These are phyloP conservation scores for Venturia oleaginea DNA, from an alignment of 2,329 filamentous ascomycete genomes.

Conservation along the genomic window DNA sequence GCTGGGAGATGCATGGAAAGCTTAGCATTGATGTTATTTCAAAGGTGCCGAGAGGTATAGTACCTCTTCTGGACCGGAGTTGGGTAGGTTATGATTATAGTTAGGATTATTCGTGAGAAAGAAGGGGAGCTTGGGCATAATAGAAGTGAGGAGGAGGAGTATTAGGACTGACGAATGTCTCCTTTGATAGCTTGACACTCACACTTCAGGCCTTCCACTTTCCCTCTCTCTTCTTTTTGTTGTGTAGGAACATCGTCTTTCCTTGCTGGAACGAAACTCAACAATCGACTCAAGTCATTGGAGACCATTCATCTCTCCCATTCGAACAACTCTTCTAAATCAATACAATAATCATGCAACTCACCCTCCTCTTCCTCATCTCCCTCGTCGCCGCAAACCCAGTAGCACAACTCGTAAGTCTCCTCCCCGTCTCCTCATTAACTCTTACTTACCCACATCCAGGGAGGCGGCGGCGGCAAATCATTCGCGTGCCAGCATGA, in stretches of 20 bases:
- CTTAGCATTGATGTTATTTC: neutral
- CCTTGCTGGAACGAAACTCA: neutral
- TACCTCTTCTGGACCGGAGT: neutral
- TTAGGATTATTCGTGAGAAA: neutral
- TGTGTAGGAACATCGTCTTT: neutral
- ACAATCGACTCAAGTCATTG: neutral
- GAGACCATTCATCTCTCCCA: too few relatives aligned
- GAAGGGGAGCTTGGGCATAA: neutral
- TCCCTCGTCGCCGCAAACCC: neutral
- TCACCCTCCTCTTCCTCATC: neutral
- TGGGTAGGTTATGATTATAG: neutral
- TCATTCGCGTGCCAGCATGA: slow-evolving; percentile 8
- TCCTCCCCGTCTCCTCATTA: neutral
- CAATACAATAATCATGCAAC: slow-evolving; percentile 16
- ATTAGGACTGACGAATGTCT: neutral
- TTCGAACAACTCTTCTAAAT: neutral
- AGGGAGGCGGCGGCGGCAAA: slow-evolving; percentile 7
- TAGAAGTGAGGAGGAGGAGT: neutral
- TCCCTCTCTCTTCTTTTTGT: neutral
- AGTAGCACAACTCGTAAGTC: neutral
- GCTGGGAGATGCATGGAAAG: neutral
- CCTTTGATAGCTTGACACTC: neutral
- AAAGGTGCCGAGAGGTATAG: too few relatives aligned
- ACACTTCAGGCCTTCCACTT: neutral
- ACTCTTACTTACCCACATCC: neutral